Evolutionary conservation across 768 basidiomycete species (phyloP).

Genomic region (Mycena rebaudengoi): DNA sequence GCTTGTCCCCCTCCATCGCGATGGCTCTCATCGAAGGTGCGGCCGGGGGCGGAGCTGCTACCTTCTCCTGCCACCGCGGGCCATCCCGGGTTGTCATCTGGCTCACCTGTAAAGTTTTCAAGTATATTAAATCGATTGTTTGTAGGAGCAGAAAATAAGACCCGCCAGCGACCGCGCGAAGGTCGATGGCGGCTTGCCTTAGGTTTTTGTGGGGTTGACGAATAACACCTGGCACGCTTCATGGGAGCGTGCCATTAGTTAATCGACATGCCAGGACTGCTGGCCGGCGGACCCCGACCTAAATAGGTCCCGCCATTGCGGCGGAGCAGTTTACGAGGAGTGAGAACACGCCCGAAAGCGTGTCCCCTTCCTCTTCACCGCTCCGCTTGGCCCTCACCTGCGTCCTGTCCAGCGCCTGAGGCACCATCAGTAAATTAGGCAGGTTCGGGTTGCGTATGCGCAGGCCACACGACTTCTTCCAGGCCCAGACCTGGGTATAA

Average conservation of each 20-base stretch:
- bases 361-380: neutral
- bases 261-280: slow-evolving; percentile 11
- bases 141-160: neutral
- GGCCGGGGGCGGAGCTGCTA: slow-evolving; percentile 6
- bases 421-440: slow-evolving; percentile 21
- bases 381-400: slow-evolving; percentile 8
- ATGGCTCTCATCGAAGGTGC: neutral
- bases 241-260: neutral
- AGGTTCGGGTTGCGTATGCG: slow-evolving; percentile 12
- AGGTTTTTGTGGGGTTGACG: neutral
- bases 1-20: slow-evolving; percentile 6
- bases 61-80: neutral
- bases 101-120: neutral
- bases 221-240: neutral
- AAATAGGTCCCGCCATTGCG: slow-evolving; percentile 15
- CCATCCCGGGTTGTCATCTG: neutral
- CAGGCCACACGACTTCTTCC: slow-evolving; percentile 8
- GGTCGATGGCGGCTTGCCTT: neutral
- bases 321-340: neutral
- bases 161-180: slow-evolving; percentile 6
- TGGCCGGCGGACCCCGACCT: slow-evolving; percentile 20
- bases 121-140: neutral
- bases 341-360: neutral
- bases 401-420: slow-evolving; percentile 11
- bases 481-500: slow-evolving; percentile 7